Evolutionary conservation across 805 yeast species (phyloP), one percentile per base, ranked within the genome.

Genomic region (Kodamaea fukazawae): DNA sequence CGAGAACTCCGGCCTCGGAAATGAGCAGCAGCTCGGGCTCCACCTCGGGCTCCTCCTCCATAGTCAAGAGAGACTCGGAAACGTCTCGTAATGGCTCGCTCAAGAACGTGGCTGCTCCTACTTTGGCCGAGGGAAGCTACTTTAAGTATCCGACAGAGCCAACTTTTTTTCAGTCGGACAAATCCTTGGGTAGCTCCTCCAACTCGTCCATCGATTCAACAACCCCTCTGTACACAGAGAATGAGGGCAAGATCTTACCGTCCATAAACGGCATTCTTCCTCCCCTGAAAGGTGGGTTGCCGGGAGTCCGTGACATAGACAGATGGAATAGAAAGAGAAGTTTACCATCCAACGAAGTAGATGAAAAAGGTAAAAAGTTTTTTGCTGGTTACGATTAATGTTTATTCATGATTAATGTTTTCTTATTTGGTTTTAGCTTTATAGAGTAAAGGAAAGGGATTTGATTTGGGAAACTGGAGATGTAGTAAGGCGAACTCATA

Each of bases 101-200:
- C 34, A 17, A 29, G 30, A 13, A 13, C 30, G 14, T 30, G 17
- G 10, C 39, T 32, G 18, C 44, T 36, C 29, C 44, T 46, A 31
- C 50, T 48, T 6, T 20, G 7, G 8, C 23, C 23, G 8, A 20
- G 7, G 23, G 23, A 20, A 20, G 41, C 25, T 56, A 56, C 31
- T 56, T 48, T 29, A 53, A 53, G 42, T 56, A 57, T 34, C 62
- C 62, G 3, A 39, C 50, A 4, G 34, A 43, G 15, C 52, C 60
- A 12, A 32, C 41, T 34, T 41, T 44, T 28, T 38, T 41, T 31
- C 29, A 10, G 11, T 8, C 4, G 9, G 13, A 38, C 3, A 27
- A 38, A 14, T 15, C 15, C 13, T 25, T 16, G 13, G 16, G 12
- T 3, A 26, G 14, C 6, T 11, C 38, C 4, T 23, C n/a, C 4